Evolutionary conservation across 352 stramenopile genomes (phyloP), one percentile per base, ranked within the genome.

Genomic region (Globisporangium ultimum): DNA sequence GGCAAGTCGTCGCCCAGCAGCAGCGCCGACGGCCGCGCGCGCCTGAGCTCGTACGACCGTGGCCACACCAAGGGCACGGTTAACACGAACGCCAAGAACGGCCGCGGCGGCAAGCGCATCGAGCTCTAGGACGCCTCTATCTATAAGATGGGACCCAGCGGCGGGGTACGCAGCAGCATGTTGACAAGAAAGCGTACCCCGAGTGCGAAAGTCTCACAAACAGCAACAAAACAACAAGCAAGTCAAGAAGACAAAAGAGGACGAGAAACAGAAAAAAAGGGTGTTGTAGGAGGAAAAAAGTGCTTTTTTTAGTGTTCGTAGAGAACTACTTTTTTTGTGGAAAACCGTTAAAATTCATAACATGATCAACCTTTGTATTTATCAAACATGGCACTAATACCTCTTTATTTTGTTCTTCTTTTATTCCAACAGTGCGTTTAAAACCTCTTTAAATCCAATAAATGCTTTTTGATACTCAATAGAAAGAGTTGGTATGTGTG

Each of bases 81-180:
- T 73, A 57, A 34, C 59, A 88, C 72, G 63, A 83, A 76, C 54
- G 59, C 73, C 3, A 80, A 72, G 63, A 80, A 73, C 61, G 69
- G 72, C 63, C 80, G 72, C 53, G 72, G 71, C 21, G 69, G 67
- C 47, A 91, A 91, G 74, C 79, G 76, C 64, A 83, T 91, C 53
- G 82, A 91, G 62, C 74, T 91, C 18, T 91, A 36, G 8, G 28
- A 10, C 5, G 3, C 28, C 9, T 36, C 28, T 58, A 49, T 48
- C 36, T 57, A 45, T 45, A 18, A 45, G 17, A 32, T 32, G 24
- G 24, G 24, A 32, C 24, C 24, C 2, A 32, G 24, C 24, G 2
- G 24, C 24, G 24, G 5, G 24, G 24, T 5, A 32, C 24, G 24
- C 24, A 6, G 24, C 24, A 32, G 5, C n/a, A 5, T 32, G 24